A percentile compares a stretch with the other conserved stretches of the same genome.
phyloP scores from a whole-genome alignment of 75 land plant species.

The Cupressus sempervirens region DNA sequence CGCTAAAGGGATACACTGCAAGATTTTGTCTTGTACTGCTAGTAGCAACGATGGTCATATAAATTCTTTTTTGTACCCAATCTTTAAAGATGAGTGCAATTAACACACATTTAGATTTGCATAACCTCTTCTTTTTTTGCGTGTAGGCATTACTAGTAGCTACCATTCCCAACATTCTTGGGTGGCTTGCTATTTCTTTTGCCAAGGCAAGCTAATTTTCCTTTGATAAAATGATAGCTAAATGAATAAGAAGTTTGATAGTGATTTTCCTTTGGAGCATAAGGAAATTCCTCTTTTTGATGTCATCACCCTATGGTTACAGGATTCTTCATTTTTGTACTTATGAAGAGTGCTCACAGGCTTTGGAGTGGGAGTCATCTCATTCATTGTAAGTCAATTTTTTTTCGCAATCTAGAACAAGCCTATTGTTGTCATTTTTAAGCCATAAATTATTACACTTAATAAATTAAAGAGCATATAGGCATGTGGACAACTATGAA shows the following conservation, averaged over 20 bases:
- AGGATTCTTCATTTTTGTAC: slow-evolving; percentile 34
- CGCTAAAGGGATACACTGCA: too few relatives aligned
- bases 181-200: slow-evolving; percentile 70
- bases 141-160: slow-evolving; percentile 10
- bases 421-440: background rate
- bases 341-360: slow-evolving; percentile 41
- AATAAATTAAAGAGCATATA: too few relatives aligned
- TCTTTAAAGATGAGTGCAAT: too few relatives aligned
- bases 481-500: too few relatives aligned
- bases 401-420: background rate
- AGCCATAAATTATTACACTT: background rate
- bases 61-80: too few relatives aligned
- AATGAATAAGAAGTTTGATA: background rate
- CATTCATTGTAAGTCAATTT: slow-evolving; percentile 40
- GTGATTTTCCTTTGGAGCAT: background rate
- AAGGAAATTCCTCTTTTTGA: background rate
- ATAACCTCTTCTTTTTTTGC: slow-evolving; percentile 5
- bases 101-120: background rate
- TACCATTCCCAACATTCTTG: slow-evolving; percentile 16
- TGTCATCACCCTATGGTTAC: background rate
- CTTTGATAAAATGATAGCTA: background rate
- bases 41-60: too few relatives aligned
- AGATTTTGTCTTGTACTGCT: too few relatives aligned
- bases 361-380: slow-evolving; percentile 50
- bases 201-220: slow-evolving; percentile 35